Evolutionary conservation across 805 yeast genomes (phyloP).

Genomic region (Wickerhamiella spandovensis): DNA sequence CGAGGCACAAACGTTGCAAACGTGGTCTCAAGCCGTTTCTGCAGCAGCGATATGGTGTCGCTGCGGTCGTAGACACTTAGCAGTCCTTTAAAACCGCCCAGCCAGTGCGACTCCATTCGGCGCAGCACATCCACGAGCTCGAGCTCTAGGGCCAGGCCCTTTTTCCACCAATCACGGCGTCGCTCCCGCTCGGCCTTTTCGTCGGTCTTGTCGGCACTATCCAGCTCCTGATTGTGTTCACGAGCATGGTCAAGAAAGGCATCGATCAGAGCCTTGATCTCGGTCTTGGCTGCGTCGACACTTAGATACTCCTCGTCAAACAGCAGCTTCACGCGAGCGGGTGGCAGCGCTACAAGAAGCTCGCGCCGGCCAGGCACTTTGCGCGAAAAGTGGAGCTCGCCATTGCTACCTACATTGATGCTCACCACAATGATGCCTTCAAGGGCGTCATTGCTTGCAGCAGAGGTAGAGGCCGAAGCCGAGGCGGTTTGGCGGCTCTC

Average conservation of each 20-base stretch:
- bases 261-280: background rate
- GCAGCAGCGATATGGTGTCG: constrained; percentile 25
- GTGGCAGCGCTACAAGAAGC: background rate
- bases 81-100: constrained; percentile 63
- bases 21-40: constrained; percentile 5
- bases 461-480: too few species aligned
- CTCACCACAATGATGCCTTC: background rate
- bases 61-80: constrained; percentile 31
- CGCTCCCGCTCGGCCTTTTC: background rate
- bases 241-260: background rate
- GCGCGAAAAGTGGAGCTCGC: background rate
- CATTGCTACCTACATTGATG: background rate
- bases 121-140: constrained; percentile 39
- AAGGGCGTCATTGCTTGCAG: too few species aligned
- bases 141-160: constrained; percentile 48
- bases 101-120: constrained; percentile 51
- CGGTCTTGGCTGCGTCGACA: background rate
- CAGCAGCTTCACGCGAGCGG: background rate
- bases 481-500: background rate
- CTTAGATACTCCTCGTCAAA: background rate
- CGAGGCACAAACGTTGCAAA: constrained; percentile 31
- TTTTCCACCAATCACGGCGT: constrained; percentile 55
- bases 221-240: too few species aligned
- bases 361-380: background rate
- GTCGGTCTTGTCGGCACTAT: background rate